Evolutionary conservation across 1,139 yeast species (phyloP), one percentile per base, ranked within the genome.

Genomic region (Kodamaea arcana): DNA sequence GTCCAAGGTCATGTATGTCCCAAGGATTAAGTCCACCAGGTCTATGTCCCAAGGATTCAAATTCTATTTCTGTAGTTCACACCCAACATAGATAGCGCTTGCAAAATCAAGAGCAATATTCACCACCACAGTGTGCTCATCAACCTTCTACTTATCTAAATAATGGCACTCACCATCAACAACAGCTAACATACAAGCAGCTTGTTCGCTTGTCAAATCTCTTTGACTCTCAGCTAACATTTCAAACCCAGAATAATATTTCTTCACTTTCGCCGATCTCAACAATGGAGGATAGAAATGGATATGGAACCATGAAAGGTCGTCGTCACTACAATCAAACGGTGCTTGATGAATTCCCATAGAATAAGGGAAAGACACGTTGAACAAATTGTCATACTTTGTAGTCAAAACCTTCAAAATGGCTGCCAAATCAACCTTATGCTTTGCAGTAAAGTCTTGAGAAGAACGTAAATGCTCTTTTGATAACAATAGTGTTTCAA

Each of bases 301-400:
- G 69, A 82, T 75, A 47, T 82, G 86, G 58, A 83, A 77, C 77
- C 85, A 84, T 39, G 81, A 73, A 31, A 49, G 51, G 32, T 62
- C 64, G 29, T 62, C 62, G 10, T 64, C 61, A 16, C 61, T 51
- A 17, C 69, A 58, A 20, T 65, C 62, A 47, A 78, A 62, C 30
- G 82, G 83, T 9, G 84, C 81, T 56, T 83, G 92, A 56, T 83
- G 92, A 16, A 83, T 61, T 15, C 92, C 92, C 90, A 83, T 82
- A 1, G 88, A 80, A 58, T 83, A 83, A 2, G 92, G 90, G 66
- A 83, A 83, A 29, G 78, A 74, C 4, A 84, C 77, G 52, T 72
- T 65, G 56, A 83, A 83, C 39, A 83, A 63, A 52, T 83, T 83
- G 58, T 83, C 92, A 57, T 83, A 83, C 45, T 80, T 78, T 29